These are phyloP conservation scores for Simplicillium sp. DNA, from an alignment of 2,329 filamentous ascomycete species.

Conservation along the genomic window DNA sequence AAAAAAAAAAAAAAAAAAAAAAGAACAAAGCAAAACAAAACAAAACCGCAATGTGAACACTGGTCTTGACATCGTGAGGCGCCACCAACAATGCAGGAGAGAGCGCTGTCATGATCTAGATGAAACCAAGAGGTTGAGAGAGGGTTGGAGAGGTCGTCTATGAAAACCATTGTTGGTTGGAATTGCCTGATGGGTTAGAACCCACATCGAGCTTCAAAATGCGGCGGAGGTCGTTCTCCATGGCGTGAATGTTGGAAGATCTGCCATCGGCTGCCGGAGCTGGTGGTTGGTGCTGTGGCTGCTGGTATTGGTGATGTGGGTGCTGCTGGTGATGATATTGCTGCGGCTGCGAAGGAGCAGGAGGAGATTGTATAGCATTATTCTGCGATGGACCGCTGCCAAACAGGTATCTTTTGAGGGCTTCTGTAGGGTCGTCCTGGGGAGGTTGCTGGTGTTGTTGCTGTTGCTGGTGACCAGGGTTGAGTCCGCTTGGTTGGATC, in stretches of 20 bases:
- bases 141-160: too few species aligned
- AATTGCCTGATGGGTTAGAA: too few species aligned
- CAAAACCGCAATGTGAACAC: background rate
- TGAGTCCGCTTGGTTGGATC: slow-evolving; percentile 3
- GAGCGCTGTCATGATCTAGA: too few species aligned
- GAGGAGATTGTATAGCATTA: slow-evolving; percentile 1
- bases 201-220: slow-evolving; percentile 35
- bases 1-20: background rate
- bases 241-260: slow-evolving; percentile 29
- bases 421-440: slow-evolving; percentile 31
- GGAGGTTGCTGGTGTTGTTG: slow-evolving; percentile 6
- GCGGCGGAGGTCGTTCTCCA: slow-evolving; percentile 45
- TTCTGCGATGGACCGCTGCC: slow-evolving; percentile 2
- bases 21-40: background rate
- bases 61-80: too few species aligned
- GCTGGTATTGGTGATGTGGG: background rate
- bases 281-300: slow-evolving; percentile 2
- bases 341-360: slow-evolving; percentile 2
- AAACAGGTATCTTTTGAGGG: slow-evolving; percentile 24
- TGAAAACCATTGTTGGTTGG: too few species aligned
- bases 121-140: too few species aligned
- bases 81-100: too few species aligned
- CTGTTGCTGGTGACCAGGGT: background rate
- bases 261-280: slow-evolving; percentile 6
- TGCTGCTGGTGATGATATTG: background rate